Conservation (phyloP, 805 yeast genomes). For the Brettanomyces custersianus region DNA sequence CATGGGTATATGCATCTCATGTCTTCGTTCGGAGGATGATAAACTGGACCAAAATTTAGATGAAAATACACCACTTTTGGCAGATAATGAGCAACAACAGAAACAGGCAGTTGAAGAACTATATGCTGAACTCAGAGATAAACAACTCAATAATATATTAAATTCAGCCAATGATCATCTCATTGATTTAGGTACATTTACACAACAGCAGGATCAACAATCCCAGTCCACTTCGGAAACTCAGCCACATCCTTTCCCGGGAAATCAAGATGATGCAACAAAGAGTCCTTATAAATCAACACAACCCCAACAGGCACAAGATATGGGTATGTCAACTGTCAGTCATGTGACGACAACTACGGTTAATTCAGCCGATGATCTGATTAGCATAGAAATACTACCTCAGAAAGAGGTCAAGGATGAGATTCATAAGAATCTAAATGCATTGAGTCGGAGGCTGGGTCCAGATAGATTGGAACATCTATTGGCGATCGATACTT, state of each 20-base stretch:
- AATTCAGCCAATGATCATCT: conserved; percentile 26
- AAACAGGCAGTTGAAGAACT: conserved; percentile 18
- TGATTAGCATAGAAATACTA: conserved; percentile 11
- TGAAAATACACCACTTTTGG: conserved; percentile 21
- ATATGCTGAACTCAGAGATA: conserved; percentile 21
- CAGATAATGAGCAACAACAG: conserved; percentile 12
- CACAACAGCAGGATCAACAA: conserved; percentile 11
- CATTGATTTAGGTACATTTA: conserved; percentile 20
- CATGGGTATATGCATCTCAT: conserved; percentile 29
- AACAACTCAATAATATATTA: conserved; percentile 23
- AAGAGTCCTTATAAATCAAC: conserved; percentile 1
- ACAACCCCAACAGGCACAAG: conserved; percentile 5
- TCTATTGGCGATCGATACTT: conserved; percentile 5
- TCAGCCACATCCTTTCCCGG: conserved; percentile 3
- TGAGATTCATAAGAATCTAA: conserved; percentile 9
- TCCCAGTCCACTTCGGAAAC: not conserved
- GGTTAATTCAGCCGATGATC: conserved; percentile 6
- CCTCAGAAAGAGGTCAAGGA: conserved; percentile 5
- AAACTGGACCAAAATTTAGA: conserved; percentile 15
- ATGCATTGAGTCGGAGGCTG: conserved; percentile 6
- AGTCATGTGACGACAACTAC: conserved; percentile 2
- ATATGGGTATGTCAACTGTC: conserved; percentile 3
- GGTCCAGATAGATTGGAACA: conserved; percentile 4
- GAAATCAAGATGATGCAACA: not conserved
- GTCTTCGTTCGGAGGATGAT: conserved; percentile 15